phyloP scores from a whole-genome alignment of 2,329 filamentous ascomycete genomes.

The Colletotrichum incanum region DNA sequence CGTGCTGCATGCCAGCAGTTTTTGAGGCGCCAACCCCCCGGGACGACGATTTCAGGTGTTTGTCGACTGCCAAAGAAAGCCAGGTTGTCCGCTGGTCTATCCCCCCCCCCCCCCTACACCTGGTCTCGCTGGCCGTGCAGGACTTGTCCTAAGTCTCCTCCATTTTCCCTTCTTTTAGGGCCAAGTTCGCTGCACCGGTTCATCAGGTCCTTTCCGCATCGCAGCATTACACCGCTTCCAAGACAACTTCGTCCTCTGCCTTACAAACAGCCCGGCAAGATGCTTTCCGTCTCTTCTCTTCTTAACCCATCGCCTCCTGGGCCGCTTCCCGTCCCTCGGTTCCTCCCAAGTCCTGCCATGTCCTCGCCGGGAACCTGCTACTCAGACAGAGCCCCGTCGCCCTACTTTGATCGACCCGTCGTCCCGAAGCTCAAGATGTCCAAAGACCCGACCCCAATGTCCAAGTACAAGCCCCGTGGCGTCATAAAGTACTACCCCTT shows the following conservation, averaged over 20 bases:
- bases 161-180: slow-evolving; percentile 43
- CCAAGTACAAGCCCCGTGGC: slow-evolving; percentile 74
- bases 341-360: slow-evolving; percentile 59
- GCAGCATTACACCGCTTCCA: slow-evolving; percentile 38
- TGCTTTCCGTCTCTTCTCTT: slow-evolving; percentile 77
- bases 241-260: slow-evolving; percentile 34
- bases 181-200: slow-evolving; percentile 27
- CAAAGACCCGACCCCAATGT: slow-evolving; percentile 76
- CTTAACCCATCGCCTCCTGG: slow-evolving; percentile 73
- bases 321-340: slow-evolving; percentile 57
- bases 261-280: slow-evolving; percentile 56
- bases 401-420: slow-evolving; percentile 47
- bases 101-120: slow-evolving; percentile 9
- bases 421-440: slow-evolving; percentile 70
- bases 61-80: slow-evolving; percentile 34
- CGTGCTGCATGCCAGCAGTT: slow-evolving; percentile 23
- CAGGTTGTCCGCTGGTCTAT: slow-evolving; percentile 40
- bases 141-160: slow-evolving; percentile 51
- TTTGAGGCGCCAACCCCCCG: slow-evolving; percentile 32
- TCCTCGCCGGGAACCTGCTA: slow-evolving; percentile 55
- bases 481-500: slow-evolving; percentile 81
- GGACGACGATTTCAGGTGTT: slow-evolving; percentile 37
- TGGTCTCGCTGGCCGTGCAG: slow-evolving; percentile 47
- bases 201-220: slow-evolving; percentile 34
- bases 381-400: slow-evolving; percentile 51